Base-by-base conservation (phyloP, 1,139 yeast species). In the Yamadazyma mexicana region DNA sequence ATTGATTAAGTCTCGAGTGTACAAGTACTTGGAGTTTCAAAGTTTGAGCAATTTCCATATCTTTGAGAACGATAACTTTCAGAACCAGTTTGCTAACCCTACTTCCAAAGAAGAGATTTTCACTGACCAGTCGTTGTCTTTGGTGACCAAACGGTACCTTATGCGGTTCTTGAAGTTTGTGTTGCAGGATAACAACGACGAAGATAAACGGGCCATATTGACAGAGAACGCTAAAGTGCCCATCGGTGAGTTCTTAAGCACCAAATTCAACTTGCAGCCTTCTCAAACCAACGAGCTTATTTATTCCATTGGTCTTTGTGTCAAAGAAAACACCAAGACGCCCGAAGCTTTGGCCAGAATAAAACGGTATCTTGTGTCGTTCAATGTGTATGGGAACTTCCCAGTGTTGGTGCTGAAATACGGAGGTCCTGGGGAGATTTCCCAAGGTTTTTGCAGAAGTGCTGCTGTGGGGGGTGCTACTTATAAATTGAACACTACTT, bases 381-480 rank as follows among this genome's bases (percentile, higher is more conserved):
- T 88, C 55, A 96, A 91, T 51, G 87, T 91, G 9, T 92, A 89
- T 61, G 98, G 98, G 9, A 83, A 82, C 49, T 94, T 92, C 73
- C 97, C 98, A 1, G 94, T 87, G 17, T 73, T 92, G 68, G 83
- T 84, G 52, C 87, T 95, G 44, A 91, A 88, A 69, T 92, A 83
- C 62, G 98, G 98, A 42, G 95, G 96, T 2, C 94, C 96, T 0
- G 97, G 98, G 35, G 99, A 92, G 63, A 71, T 92, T 25, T 83
- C 96, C 6, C 99, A 92, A 66, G 99, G 97, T 2, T 92, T 92
- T 61, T 91, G 98, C 63, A 77, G 99, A 50, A 85, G 95, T 44
- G 98, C 98, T 4, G 98, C 99, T 11, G 98, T 92, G 46, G 98
- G 95, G 23, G 98, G 98, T 43, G 87, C 97, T 42, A 87, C 95